These are phyloP conservation scores for Candida ortonii DNA, from an alignment of 805 yeast species.

Conservation along the genomic window DNA sequence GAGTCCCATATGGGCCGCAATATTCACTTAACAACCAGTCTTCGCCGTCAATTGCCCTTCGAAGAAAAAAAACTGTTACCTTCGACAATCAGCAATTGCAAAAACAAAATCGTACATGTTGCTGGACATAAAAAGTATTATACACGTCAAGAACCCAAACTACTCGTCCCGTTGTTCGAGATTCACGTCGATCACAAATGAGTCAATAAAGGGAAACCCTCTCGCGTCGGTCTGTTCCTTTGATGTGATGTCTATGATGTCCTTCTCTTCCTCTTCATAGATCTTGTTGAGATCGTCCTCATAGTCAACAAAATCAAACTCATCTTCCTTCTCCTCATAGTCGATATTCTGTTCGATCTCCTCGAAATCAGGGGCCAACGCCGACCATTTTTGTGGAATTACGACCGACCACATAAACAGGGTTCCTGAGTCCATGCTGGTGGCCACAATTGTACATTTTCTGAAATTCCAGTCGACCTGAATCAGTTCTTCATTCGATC, in stretches of 20 bases:
- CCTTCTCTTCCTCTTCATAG: slow-evolving; percentile 60
- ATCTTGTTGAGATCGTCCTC: slow-evolving; percentile 60
- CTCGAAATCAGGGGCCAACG: slow-evolving; percentile 93
- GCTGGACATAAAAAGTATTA: neutral
- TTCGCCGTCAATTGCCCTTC: too few relatives aligned
- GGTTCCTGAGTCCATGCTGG: slow-evolving; percentile 82
- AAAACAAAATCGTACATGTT: slow-evolving; percentile 1
- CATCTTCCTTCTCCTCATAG: slow-evolving; percentile 86
- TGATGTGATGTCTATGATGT: slow-evolving; percentile 61
- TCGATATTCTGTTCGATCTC: slow-evolving; percentile 90
- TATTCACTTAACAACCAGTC: too few relatives aligned
- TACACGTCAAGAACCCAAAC: neutral
- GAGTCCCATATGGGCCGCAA: too few relatives aligned
- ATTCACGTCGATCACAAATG: slow-evolving; percentile 52
- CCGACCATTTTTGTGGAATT: slow-evolving; percentile 93
- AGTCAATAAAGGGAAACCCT: slow-evolving; percentile 55
- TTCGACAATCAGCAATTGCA: neutral
- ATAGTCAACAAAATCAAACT: slow-evolving; percentile 77
- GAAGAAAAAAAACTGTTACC: slow-evolving; percentile 2
- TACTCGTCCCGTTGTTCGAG: slow-evolving; percentile 12
- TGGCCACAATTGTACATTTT: slow-evolving; percentile 71
- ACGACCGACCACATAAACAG: slow-evolving; percentile 79
- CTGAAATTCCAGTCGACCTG: slow-evolving; percentile 85
- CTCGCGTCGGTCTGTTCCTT: slow-evolving; percentile 67
- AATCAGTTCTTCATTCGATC: slow-evolving; percentile 82